A percentile compares a stretch with the other conserved stretches of the same genome.
These are phyloP conservation scores for Uromyces viciae-fabae DNA, from an alignment of 1,284 basidiomycete species.

Conservation along the genomic window DNA sequence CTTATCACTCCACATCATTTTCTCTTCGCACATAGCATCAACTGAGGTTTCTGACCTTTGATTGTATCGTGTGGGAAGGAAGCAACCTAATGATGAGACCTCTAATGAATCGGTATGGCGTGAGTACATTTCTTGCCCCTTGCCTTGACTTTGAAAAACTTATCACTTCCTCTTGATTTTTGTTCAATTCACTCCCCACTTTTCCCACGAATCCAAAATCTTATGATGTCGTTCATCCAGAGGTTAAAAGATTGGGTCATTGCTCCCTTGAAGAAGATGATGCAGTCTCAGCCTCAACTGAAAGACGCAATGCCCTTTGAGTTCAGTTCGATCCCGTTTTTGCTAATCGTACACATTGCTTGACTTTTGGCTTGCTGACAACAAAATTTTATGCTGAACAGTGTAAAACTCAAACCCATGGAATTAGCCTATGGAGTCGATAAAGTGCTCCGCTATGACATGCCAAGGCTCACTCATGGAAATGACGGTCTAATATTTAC, in stretches of 20 bases:
- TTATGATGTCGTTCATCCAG: slow-evolving; percentile 57
- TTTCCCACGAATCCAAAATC: slow-evolving; percentile 37
- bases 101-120: slow-evolving; percentile 83
- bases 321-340: slow-evolving; percentile 59
- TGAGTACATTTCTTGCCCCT: slow-evolving; percentile 57
- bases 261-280: slow-evolving; percentile 71
- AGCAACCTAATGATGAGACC: slow-evolving; percentile 79
- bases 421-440: slow-evolving; percentile 82
- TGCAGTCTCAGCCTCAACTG: slow-evolving; percentile 67
- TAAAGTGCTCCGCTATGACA: slow-evolving; percentile 75
- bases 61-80: slow-evolving; percentile 81
- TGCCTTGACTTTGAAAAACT: background rate
- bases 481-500: slow-evolving; percentile 98
- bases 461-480: slow-evolving; percentile 84
- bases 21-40: slow-evolving; percentile 62
- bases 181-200: background rate
- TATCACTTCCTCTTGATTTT: background rate
- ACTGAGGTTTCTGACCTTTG: slow-evolving; percentile 80
- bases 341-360: background rate
- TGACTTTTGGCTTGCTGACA: too few relatives aligned
- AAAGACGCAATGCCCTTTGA: slow-evolving; percentile 72
- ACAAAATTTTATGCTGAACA: too few relatives aligned
- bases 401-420: slow-evolving; percentile 82
- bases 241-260: slow-evolving; percentile 77
- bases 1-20: background rate